Percentiles rank a stretch among this genome's conserved stretches.
These are phyloP conservation scores for Bipolaris cookei DNA, from an alignment of 2,329 filamentous ascomycete species.

Conservation along the genomic window DNA sequence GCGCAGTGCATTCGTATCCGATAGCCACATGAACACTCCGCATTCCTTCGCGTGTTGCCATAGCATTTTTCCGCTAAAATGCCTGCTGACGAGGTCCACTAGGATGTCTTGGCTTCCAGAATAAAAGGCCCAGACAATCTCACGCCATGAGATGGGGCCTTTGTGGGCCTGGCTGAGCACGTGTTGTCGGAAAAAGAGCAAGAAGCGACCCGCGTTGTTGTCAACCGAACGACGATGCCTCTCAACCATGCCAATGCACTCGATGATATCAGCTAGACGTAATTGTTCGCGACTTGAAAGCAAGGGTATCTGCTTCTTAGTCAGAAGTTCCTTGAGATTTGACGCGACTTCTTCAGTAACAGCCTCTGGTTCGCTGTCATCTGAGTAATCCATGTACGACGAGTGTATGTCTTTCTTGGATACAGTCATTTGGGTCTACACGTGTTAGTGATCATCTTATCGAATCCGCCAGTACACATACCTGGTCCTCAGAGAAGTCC, in stretches of 20 bases:
- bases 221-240: slow-evolving; percentile 88
- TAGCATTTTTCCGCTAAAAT: slow-evolving; percentile 78
- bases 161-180: slow-evolving; percentile 69
- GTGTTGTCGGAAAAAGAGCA: slow-evolving; percentile 86
- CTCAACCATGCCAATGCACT: slow-evolving; percentile 83
- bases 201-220: slow-evolving; percentile 84
- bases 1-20: slow-evolving; percentile 73
- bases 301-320: slow-evolving; percentile 74
- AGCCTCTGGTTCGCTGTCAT: slow-evolving; percentile 64
- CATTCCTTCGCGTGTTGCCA: slow-evolving; percentile 88
- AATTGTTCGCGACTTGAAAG: slow-evolving; percentile 87
- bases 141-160: slow-evolving; percentile 70
- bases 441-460: slow-evolving; percentile 8
- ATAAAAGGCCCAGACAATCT: slow-evolving; percentile 86
- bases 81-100: slow-evolving; percentile 78
- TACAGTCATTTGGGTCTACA: slow-evolving; percentile 47
- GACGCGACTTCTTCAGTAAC: slow-evolving; percentile 75
- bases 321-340: slow-evolving; percentile 77
- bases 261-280: slow-evolving; percentile 80
- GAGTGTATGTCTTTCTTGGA: slow-evolving; percentile 58
- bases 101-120: slow-evolving; percentile 88
- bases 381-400: slow-evolving; percentile 59
- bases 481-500: slow-evolving; percentile 56
- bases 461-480: slow-evolving; percentile 30
- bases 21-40: slow-evolving; percentile 94